Base-by-base conservation (phyloP, 169 alveolate species). In the Plasmodium falciparum region DNA sequence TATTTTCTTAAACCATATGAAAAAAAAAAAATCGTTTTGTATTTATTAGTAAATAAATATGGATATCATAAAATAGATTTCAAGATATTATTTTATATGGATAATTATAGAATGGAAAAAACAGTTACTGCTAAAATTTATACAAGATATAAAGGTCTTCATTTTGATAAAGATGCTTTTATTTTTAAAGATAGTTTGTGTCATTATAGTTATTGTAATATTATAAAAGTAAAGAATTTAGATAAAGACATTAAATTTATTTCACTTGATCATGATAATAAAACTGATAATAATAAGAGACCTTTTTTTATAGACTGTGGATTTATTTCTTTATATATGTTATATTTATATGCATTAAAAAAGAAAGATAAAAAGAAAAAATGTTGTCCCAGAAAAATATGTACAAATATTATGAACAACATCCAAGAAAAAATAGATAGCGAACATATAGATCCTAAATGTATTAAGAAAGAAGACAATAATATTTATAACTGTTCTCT, bases 191-290 rank as follows among this genome's bases (percentile, higher is more conserved):
- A 80, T 69, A 67, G 83, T 22, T 80, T 67, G 33, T 66, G 85
- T 22, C 90, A 80, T 67, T 80, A 80, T 33, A 33, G 90, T 15
- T 80, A 67, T 69, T 80, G 73, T 49, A 69, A 80, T 29, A 45
- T 69, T 45, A 61, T 80, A 26, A 50, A 67, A 11, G 58, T 80
- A 67, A 71, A n/a, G 7, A 80, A 80, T 29, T 49, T 52, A 12
- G 90, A 80, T 15, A 80, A 80, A 20, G 90, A 80, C 33, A 67
- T 80, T 67, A 80, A 80, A 80, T 54, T 80, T 26, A 67, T 80
- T 2, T 4, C 56, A 8, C 22, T 80, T 7, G 20, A 43, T 49
- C 26, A 43, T 58, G 22, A 20, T n/a, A 45, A 8, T 67, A 62
- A 54, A 24, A 54, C 33, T 12, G 39, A 50, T 33, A 24, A 71